Conservation (phyloP, 306 rosid species). For the Corylus avellana region DNA sequence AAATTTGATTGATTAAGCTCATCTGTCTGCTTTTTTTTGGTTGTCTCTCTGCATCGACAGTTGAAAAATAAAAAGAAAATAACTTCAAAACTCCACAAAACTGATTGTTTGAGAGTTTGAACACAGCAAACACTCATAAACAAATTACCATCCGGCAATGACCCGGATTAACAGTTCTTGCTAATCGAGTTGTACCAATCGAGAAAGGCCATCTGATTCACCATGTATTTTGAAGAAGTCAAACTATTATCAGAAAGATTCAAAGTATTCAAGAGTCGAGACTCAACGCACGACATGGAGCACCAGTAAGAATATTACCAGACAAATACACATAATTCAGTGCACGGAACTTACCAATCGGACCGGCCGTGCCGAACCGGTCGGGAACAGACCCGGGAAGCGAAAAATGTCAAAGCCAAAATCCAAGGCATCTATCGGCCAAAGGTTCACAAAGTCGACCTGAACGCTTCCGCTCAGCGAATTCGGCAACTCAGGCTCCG, state of each 20-base stretch:
- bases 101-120: slow-evolving; percentile 72
- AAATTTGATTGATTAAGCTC: too few species aligned
- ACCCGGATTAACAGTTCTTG: slow-evolving; percentile 60
- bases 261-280: slow-evolving; percentile 35
- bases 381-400: slow-evolving; percentile 86
- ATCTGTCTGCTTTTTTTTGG: too few species aligned
- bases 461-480: slow-evolving; percentile 15
- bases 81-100: slow-evolving; percentile 60
- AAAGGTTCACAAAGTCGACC: slow-evolving; percentile 37
- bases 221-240: slow-evolving; percentile 41
- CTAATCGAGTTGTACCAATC: slow-evolving; percentile 58
- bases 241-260: slow-evolving; percentile 64
- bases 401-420: slow-evolving; percentile 26
- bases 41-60: too few species aligned
- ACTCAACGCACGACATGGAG: slow-evolving; percentile 52
- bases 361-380: slow-evolving; percentile 69
- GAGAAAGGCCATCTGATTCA: slow-evolving; percentile 54
- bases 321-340: slow-evolving; percentile 52
- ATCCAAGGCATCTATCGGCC: not conserved
- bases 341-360: slow-evolving; percentile 50
- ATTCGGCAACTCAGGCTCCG: slow-evolving; percentile 35
- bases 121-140: slow-evolving; percentile 34
- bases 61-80: slow-evolving; percentile 21
- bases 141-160: slow-evolving; percentile 43
- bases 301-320: slow-evolving; percentile 60